phyloP scores from a whole-genome alignment of 2,329 filamentous ascomycete species.

The Dothideomycetes sp. region DNA sequence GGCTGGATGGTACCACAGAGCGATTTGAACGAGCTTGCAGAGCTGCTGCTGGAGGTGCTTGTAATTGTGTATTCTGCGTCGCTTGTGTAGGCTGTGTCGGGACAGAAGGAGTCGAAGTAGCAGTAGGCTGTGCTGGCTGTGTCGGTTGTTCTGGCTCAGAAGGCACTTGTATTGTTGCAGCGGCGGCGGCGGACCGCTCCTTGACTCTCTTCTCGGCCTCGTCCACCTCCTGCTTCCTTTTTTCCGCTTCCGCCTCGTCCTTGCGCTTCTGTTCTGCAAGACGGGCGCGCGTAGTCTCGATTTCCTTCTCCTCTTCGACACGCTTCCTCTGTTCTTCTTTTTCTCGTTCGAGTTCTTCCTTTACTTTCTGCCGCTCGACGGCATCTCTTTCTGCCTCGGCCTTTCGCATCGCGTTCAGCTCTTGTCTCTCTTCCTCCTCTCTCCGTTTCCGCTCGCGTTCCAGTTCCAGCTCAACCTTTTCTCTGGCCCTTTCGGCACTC shows the following conservation, averaged over 20 bases:
- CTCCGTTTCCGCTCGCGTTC: constrained; percentile 22
- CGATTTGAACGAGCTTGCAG: no score
- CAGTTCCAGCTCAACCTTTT: constrained; percentile 35
- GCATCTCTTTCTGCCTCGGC: constrained; percentile 32
- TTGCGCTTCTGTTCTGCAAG: constrained; percentile 8
- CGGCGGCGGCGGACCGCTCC: constrained; percentile 17
- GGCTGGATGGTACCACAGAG: not conserved
- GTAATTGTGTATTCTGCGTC: not conserved
- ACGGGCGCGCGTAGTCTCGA: constrained; percentile 3
- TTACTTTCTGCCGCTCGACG: constrained; percentile 20
- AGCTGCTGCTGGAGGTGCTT: no score
- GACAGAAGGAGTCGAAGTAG: no score
- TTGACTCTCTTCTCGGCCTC: constrained; percentile 16
- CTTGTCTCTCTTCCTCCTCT: constrained; percentile 25
- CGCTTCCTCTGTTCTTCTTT: constrained; percentile 17
- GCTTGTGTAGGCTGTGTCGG: no score
- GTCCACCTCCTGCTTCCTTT: constrained; percentile 15
- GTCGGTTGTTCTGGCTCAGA: not conserved
- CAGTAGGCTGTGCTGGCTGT: no score
- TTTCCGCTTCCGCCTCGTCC: constrained; percentile 7
- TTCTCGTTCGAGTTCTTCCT: constrained; percentile 20
- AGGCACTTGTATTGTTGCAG: not conserved
- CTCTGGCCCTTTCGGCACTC: constrained; percentile 42
- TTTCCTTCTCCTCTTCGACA: constrained; percentile 11
- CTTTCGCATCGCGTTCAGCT: constrained; percentile 29